Conservation (phyloP, 2,329 filamentous ascomycete genomes). For the Botrytis sinoallii region DNA sequence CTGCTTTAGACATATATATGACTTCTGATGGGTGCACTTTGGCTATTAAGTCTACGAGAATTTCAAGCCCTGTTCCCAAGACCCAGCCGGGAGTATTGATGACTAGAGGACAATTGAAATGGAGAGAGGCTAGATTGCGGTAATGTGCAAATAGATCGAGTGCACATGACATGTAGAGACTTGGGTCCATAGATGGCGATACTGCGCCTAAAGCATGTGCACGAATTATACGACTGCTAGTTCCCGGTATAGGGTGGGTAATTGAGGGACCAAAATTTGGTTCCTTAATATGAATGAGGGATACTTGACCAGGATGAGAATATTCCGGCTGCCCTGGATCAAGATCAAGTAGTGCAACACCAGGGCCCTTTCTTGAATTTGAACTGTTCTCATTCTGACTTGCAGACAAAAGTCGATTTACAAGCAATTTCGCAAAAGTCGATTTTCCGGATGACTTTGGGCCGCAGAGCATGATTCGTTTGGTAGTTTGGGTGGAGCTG, state of each 20-base stretch:
- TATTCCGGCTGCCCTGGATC: slow-evolving; percentile 79
- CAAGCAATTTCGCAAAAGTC: slow-evolving; percentile 64
- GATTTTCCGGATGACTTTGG: slow-evolving; percentile 74
- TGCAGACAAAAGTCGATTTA: slow-evolving; percentile 57
- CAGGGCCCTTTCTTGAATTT: slow-evolving; percentile 26
- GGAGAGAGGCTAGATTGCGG: slow-evolving; percentile 41
- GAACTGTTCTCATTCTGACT: neutral
- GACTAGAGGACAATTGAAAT: slow-evolving; percentile 54
- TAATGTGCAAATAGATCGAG: slow-evolving; percentile 61
- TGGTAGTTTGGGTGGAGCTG: slow-evolving; percentile 38
- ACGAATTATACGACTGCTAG: slow-evolving; percentile 46
- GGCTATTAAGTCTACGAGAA: slow-evolving; percentile 56
- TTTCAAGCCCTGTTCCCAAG: slow-evolving; percentile 64
- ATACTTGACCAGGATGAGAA: slow-evolving; percentile 65
- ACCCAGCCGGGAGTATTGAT: slow-evolving; percentile 77
- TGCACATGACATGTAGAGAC: slow-evolving; percentile 63
- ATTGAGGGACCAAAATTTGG: slow-evolving; percentile 67
- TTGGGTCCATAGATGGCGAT: slow-evolving; percentile 63
- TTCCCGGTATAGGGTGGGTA: slow-evolving; percentile 51
- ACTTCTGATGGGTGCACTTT: slow-evolving; percentile 57
- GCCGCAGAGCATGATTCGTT: slow-evolving; percentile 60
- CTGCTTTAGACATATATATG: slow-evolving; percentile 66
- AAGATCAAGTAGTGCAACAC: slow-evolving; percentile 61
- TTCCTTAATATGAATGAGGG: slow-evolving; percentile 57
- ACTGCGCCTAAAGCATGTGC: slow-evolving; percentile 65